Base-by-base conservation (phyloP, 441 rosid genomes). In the Raphanus hybrid region DNA sequence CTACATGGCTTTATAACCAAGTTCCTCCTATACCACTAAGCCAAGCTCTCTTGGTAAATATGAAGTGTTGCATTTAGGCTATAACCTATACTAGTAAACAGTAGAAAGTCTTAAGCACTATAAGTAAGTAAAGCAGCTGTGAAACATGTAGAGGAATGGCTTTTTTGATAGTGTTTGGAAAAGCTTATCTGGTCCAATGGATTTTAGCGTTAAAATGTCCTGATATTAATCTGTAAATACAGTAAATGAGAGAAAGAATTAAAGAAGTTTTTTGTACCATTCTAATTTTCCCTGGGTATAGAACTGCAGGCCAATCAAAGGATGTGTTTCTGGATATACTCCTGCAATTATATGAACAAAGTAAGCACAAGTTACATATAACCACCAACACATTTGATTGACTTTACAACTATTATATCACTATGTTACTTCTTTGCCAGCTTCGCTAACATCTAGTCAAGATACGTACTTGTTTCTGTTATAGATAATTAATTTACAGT, bases 271-370 rank as follows among this genome's bases (percentile, higher is more conserved):
- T 37, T 18, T 10, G 20, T 75, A 96, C 98, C 97, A 93, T 81
- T 95, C 98, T 39, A 95, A 90, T 78, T 93, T 95, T 77, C 97
- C 99, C 39, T 91, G 81, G 63, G 91, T 87, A 76, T 93, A 92
- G 65, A 87, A 92, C 73, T 90, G 97, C 79, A 91, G 79, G 75
- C 99, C 98, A 58, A 87, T 87, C 86, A 91, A 83, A 43, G 99
- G 99, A 87, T 95, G 97, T 39, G 79, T 84, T 69, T 82, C 82
- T 59, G 90, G 92, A 86, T 93, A 91, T 11, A 87, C 82, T 84
- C 88, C 98, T 95, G 92, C 75, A 80, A 74, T 18, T 41, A 70
- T 55, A 75, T 7, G 20, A 65, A 67, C 55, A 64, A 73, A 26
- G 57, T 27, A 67, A 75, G 61, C 73, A 32, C 37, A 74, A 14